These are phyloP conservation scores for Thymus quinquecostatus DNA, from an alignment of 257 asterid species.

Conservation along the genomic window DNA sequence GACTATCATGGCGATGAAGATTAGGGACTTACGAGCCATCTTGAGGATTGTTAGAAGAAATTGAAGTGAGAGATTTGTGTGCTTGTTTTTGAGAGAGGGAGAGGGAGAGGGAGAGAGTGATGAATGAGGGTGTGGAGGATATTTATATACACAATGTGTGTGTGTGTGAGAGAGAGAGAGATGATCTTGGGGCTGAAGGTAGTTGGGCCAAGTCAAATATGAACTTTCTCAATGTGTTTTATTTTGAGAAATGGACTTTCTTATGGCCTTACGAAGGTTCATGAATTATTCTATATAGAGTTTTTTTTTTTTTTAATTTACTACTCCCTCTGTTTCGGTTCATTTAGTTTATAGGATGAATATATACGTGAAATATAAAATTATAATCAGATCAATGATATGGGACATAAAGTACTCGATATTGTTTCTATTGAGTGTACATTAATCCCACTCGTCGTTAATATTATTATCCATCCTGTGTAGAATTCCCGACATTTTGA, in stretches of 20 bases:
- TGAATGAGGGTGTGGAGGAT: slow-evolving; percentile 26
- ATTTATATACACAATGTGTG: slow-evolving; percentile 17
- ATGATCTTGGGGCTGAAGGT: slow-evolving; percentile 42
- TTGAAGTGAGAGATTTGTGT: no score
- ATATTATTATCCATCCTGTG: no score
- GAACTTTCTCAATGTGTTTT: neutral
- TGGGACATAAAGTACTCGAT: no score
- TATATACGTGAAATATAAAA: no score
- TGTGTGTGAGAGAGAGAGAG: slow-evolving; percentile 22
- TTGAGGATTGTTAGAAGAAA: neutral
- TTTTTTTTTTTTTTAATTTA: neutral
- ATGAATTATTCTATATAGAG: neutral
- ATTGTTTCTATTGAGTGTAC: no score
- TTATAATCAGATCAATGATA: no score
- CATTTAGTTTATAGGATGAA: no score
- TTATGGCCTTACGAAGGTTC: neutral
- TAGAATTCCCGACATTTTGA: neutral
- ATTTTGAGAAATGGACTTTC: neutral
- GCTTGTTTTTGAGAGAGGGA: neutral
- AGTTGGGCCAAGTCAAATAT: slow-evolving; percentile 54
- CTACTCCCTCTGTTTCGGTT: no score
- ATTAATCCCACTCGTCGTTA: no score
- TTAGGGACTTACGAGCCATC: slow-evolving; percentile 35
- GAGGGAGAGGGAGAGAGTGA: slow-evolving; percentile 14
- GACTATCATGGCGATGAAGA: slow-evolving; percentile 35